phyloP scores from a whole-genome alignment of 2,329 filamentous ascomycete genomes.

The Mycosphaerella sp. region DNA sequence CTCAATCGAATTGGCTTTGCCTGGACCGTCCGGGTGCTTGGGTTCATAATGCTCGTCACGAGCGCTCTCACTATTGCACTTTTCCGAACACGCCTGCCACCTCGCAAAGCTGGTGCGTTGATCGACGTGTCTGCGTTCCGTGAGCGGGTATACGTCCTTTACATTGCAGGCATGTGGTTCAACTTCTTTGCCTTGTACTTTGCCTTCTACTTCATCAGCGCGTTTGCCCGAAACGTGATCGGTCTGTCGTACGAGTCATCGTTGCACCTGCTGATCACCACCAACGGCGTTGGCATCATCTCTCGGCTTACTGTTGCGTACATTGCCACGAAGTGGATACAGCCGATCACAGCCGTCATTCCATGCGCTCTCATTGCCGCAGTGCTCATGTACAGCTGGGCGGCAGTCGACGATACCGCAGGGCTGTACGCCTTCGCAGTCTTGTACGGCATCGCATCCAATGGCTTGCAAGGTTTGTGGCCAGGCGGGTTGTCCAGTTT shows the following conservation, averaged over 20 bases:
- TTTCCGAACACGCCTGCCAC: conserved; percentile 38
- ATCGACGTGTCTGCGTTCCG: conserved; percentile 37
- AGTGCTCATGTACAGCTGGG: not conserved
- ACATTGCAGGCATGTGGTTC: conserved; percentile 27
- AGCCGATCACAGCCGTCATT: not conserved
- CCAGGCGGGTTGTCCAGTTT: not conserved
- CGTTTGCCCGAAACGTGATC: conserved; percentile 13
- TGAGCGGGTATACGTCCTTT: conserved; percentile 37
- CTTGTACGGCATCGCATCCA: not conserved
- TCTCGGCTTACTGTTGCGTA: conserved; percentile 47
- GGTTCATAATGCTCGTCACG: conserved; percentile 49
- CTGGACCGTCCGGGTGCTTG: conserved; percentile 57
- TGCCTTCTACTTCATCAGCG: conserved; percentile 43
- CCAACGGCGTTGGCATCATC: conserved; percentile 51
- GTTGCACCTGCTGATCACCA: conserved; percentile 39
- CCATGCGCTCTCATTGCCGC: not conserved
- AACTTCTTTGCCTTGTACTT: conserved; percentile 34
- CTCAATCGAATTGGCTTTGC: conserved; percentile 54
- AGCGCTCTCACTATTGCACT: conserved; percentile 32
- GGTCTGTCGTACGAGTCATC: conserved; percentile 31
- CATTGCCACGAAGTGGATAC: conserved; percentile 38
- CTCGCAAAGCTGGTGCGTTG: conserved; percentile 37
- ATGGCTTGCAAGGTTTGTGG: not conserved
- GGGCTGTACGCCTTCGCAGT: not conserved
- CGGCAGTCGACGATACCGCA: not conserved